These are phyloP conservation scores for Ligustrum vulgare DNA, from an alignment of 257 asterid genomes.

Conservation along the genomic window DNA sequence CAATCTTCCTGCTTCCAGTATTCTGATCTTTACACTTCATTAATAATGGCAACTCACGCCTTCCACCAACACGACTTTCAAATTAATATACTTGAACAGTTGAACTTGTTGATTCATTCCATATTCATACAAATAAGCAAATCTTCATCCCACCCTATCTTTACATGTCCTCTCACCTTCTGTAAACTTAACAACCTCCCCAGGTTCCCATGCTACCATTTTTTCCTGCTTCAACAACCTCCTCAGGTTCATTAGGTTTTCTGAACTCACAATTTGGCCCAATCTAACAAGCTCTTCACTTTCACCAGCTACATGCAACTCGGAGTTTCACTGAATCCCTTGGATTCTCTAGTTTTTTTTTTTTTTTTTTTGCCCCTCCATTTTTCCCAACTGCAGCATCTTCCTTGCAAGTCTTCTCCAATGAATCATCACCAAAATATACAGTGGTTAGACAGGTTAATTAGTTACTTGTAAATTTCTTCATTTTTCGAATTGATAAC, in stretches of 20 bases:
- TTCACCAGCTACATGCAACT: background rate
- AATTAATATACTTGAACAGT: slow-evolving; percentile 9
- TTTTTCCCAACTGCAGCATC: background rate
- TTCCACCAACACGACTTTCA: background rate
- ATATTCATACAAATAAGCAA: background rate
- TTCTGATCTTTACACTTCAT: slow-evolving; percentile 20
- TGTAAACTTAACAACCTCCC: background rate
- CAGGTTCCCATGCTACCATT: background rate
- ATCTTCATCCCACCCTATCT: background rate
- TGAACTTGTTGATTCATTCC: slow-evolving; percentile 23
- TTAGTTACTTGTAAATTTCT: slow-evolving; percentile 15
- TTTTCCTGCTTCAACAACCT: no score
- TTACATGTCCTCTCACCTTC: background rate
- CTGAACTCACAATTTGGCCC: slow-evolving; percentile 3
- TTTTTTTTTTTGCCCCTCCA: background rate
- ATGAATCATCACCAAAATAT: slow-evolving; percentile 9
- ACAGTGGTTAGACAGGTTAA: background rate
- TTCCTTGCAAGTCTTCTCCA: background rate
- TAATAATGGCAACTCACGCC: slow-evolving; percentile 37
- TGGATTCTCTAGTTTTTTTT: background rate
- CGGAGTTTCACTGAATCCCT: slow-evolving; percentile 2
- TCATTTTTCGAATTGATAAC: slow-evolving; percentile 11
- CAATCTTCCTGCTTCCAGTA: background rate
- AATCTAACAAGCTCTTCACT: background rate
- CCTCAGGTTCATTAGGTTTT: background rate